Conservation (phyloP, 441 rosid genomes). For the Breynia disticha region DNA sequence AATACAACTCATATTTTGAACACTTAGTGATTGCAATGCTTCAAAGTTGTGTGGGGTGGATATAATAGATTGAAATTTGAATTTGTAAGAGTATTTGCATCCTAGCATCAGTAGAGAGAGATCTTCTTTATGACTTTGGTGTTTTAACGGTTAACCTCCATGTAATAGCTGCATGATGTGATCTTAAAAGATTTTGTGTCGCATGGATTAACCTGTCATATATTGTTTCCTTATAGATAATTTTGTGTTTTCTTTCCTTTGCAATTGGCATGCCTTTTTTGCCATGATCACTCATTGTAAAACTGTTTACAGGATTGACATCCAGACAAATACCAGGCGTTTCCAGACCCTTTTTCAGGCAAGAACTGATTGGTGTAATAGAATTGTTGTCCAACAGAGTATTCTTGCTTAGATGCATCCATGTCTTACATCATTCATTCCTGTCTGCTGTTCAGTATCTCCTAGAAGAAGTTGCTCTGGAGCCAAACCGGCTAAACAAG, state of each 20-base stretch:
- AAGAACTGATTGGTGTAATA: constrained; percentile 15
- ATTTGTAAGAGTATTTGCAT: no score
- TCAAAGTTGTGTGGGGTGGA: no score
- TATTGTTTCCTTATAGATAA: background rate
- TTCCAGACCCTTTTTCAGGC: constrained; percentile 75
- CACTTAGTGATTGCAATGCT: background rate
- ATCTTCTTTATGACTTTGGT: no score
- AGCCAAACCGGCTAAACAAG: constrained; percentile 43
- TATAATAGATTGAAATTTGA: no score
- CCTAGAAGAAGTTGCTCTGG: constrained; percentile 80
- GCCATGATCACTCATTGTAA: background rate
- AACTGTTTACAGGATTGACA: constrained; percentile 69
- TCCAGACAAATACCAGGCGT: constrained; percentile 78
- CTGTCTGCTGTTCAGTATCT: constrained; percentile 49
- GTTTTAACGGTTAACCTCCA: no score
- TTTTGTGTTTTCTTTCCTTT: no score
- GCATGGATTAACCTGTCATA: no score
- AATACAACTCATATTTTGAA: background rate
- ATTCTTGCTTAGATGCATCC: background rate
- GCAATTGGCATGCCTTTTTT: background rate
- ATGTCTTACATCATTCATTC: constrained; percentile 2
- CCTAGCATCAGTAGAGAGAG: no score
- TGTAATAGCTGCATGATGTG: no score
- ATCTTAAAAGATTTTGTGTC: no score
- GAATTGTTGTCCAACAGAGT: background rate